Evolutionary conservation across 2,329 filamentous ascomycete genomes (phyloP).

Genomic region (Aspergillus japonicus): DNA sequence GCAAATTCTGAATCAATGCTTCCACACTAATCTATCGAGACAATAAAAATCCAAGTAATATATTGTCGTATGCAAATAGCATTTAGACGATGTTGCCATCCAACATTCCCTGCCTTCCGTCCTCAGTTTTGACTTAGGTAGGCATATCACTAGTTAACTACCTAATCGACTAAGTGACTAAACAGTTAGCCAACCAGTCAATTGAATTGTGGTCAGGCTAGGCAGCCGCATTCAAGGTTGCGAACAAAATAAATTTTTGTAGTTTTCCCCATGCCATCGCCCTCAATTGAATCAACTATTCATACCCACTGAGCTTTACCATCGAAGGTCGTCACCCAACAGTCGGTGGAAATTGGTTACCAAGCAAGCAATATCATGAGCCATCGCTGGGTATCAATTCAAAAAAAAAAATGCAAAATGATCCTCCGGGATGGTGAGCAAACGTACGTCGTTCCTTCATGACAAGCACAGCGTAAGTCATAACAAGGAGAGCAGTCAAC

Average conservation of each 20-base stretch:
- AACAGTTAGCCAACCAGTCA: not conserved
- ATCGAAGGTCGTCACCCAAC: too few relatives aligned
- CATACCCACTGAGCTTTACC: not conserved
- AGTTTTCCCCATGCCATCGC: not conserved
- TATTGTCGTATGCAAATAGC: not conserved
- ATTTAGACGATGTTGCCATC: not conserved
- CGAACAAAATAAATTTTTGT: not conserved
- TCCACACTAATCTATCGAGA: too few relatives aligned
- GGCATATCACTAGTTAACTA: not conserved
- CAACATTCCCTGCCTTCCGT: not conserved
- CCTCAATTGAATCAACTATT: not conserved
- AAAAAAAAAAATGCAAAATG: not conserved
- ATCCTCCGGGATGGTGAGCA: not conserved
- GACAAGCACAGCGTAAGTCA: not conserved
- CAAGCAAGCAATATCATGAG: not conserved
- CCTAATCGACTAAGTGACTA: not conserved
- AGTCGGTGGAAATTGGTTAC: not conserved
- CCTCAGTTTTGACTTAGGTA: not conserved
- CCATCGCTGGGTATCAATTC: not conserved
- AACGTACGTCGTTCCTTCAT: too few relatives aligned
- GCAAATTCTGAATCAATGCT: too few relatives aligned
- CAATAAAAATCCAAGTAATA: too few relatives aligned
- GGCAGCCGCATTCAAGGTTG: slow-evolving; percentile 1
- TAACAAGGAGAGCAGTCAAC: not conserved
- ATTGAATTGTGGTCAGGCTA: not conserved